Conservation (phyloP, 768 basidiomycete genomes). For the Gymnopilus junonius region DNA sequence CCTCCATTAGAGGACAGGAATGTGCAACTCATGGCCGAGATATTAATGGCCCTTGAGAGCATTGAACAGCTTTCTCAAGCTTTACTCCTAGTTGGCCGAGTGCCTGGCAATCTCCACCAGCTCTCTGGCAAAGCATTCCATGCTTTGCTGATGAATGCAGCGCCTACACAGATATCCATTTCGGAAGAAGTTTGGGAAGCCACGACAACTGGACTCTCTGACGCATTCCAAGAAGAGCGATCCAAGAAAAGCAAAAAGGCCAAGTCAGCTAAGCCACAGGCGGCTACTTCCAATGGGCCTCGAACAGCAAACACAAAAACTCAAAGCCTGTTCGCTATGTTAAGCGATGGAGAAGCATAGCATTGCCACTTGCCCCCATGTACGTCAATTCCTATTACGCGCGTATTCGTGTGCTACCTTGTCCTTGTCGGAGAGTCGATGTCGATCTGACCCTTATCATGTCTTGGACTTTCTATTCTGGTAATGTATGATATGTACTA, state of each 20-base stretch:
- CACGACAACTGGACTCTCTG: constrained; percentile 47
- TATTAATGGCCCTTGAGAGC: constrained; percentile 59
- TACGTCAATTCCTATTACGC: neutral
- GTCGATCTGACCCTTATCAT: neutral
- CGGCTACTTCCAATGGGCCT: constrained; percentile 3
- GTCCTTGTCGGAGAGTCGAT: neutral
- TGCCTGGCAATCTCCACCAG: constrained; percentile 47
- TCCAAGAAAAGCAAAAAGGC: constrained; percentile 46
- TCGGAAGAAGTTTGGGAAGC: constrained; percentile 50
- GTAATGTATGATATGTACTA: neutral
- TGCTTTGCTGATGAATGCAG: constrained; percentile 43
- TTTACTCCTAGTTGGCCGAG: constrained; percentile 54
- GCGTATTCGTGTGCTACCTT: neutral
- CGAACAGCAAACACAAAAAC: constrained; percentile 4
- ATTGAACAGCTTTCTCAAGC: constrained; percentile 65
- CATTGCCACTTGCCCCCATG: neutral
- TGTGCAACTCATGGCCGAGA: constrained; percentile 71
- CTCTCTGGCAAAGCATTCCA: constrained; percentile 72
- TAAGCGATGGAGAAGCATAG: constrained; percentile 39
- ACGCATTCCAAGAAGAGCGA: constrained; percentile 52
- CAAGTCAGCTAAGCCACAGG: constrained; percentile 22
- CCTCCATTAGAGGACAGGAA: constrained; percentile 59
- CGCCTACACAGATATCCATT: constrained; percentile 25
- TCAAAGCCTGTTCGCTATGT: constrained; percentile 43
- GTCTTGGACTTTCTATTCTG: neutral